Base-by-base conservation (phyloP, 306 rosid species). In the Prinsepia uniflora region DNA sequence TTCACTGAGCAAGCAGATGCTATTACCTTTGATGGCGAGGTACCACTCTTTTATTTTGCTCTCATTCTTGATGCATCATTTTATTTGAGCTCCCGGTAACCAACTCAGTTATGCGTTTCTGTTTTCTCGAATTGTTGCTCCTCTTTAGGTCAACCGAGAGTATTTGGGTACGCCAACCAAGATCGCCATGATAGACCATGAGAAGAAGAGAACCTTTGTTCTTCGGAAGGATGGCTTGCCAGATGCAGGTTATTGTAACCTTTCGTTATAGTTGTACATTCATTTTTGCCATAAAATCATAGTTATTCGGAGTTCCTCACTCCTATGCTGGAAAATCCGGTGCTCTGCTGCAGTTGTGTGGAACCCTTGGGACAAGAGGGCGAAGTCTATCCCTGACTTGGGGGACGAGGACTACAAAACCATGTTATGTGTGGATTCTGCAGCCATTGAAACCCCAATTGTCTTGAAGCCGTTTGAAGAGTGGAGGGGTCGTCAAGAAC, bases 1-100 rank as follows among this genome's bases (percentile, higher is more conserved):
- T 87, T 84, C 84, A 90, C 96, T 9, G 96, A 90, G 63, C 96
- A 90, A 62, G 96, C 91, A 48, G 96, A 90, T 81, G 94, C 96
- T 65, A 77, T 90, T 48, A 90, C 94, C 6, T 86, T 90, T 50
- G 96, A 90, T 66, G 89, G 86, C 0, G 84, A 90, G 91, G 96
- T 90, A 79, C 63, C 15, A 63, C 69, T 72, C 65, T 20, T 40
- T 10, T 45, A 22, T 68, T 58, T 43, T 34, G 10, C 65, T 11
- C 57, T 64, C 61, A 5, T 11, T 73, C n/a, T 49, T 9, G 22
- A 56, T 10, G 61, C 61, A 5, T 14, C 61, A 11, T 56, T 20
- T 20, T 56, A 0, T 56, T 9, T 56, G 61, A 22, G 22, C 34
- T 56, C 39, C 39, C 2, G 39, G 61, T 4, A 56, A 56, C 15